Evolutionary conservation across 2,329 filamentous ascomycete species (phyloP).

Genomic region (Apiospora arundinis): DNA sequence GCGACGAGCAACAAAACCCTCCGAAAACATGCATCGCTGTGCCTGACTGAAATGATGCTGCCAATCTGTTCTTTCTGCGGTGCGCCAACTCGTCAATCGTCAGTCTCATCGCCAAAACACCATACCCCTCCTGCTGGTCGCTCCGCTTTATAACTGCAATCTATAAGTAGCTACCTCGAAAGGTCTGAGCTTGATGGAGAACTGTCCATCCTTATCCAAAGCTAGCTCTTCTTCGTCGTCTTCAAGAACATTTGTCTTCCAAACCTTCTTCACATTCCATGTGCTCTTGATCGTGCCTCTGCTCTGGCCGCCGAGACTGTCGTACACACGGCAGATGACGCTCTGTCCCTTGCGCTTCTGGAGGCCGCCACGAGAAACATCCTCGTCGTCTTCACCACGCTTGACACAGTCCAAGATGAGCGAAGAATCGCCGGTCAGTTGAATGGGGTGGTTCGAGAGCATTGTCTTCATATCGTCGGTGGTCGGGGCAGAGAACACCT

Average conservation of each 20-base stretch:
- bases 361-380: constrained; percentile 69
- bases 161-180: constrained; percentile 89
- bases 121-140: not conserved
- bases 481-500: constrained; percentile 52
- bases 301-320: constrained; percentile 82
- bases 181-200: constrained; percentile 71
- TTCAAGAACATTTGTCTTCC: constrained; percentile 87
- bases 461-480: constrained; percentile 38
- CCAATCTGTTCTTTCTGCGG: not conserved
- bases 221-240: constrained; percentile 77
- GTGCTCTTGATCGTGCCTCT: constrained; percentile 72
- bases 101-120: not conserved
- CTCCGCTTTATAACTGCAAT: constrained; percentile 50
- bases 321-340: constrained; percentile 85
- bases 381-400: constrained; percentile 87
- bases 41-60: not conserved
- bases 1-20: not conserved
- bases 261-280: constrained; percentile 76
- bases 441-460: constrained; percentile 57
- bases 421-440: constrained; percentile 68
- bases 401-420: constrained; percentile 90
- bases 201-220: constrained; percentile 53
- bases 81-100: not conserved
- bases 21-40: not conserved
- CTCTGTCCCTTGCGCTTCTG: constrained; percentile 74